Evolutionary conservation across 768 basidiomycete genomes (phyloP).

Genomic region (Boletus coccyginus): DNA sequence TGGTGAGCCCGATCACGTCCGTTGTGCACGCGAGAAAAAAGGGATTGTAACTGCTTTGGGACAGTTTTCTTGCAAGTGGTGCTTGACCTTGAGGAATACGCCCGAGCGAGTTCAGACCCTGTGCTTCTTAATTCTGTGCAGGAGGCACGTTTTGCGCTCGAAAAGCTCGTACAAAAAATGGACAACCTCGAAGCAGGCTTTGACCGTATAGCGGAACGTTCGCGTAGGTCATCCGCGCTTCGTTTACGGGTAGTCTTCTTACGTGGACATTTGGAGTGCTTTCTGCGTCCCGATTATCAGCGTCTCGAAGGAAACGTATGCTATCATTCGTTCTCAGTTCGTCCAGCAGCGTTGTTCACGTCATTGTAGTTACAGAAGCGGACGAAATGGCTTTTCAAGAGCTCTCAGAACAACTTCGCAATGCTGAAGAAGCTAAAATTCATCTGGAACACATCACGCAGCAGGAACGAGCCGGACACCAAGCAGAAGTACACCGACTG

Average conservation of each 20-base stretch:
- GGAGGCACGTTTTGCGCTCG: slow-evolving; percentile 59
- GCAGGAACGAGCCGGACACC: slow-evolving; percentile 54
- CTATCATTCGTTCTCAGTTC: slow-evolving; percentile 14
- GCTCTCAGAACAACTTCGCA: slow-evolving; percentile 63
- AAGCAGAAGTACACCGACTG: slow-evolving; percentile 56
- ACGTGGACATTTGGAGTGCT: slow-evolving; percentile 50
- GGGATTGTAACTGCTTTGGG: slow-evolving; percentile 7
- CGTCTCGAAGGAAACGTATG: slow-evolving; percentile 72
- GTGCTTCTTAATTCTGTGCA: slow-evolving; percentile 53
- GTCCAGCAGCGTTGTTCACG: slow-evolving; percentile 6
- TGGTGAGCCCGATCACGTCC: slow-evolving; percentile 53
- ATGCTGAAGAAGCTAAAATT: slow-evolving; percentile 51
- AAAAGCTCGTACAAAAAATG: slow-evolving; percentile 73
- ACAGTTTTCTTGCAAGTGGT: slow-evolving; percentile 60
- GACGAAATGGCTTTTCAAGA: slow-evolving; percentile 75
- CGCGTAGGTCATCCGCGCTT: slow-evolving; percentile 47
- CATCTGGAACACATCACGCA: slow-evolving; percentile 57
- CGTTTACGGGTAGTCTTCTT: not conserved
- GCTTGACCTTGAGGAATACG: slow-evolving; percentile 62
- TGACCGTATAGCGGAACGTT: slow-evolving; percentile 82
- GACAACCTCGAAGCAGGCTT: slow-evolving; percentile 78
- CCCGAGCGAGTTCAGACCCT: slow-evolving; percentile 43
- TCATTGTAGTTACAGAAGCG: slow-evolving; percentile 58
- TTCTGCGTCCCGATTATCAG: slow-evolving; percentile 67
- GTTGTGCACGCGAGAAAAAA: not conserved